phyloP scores from a whole-genome alignment of 805 yeast genomes.

The Candida manassasensis region DNA sequence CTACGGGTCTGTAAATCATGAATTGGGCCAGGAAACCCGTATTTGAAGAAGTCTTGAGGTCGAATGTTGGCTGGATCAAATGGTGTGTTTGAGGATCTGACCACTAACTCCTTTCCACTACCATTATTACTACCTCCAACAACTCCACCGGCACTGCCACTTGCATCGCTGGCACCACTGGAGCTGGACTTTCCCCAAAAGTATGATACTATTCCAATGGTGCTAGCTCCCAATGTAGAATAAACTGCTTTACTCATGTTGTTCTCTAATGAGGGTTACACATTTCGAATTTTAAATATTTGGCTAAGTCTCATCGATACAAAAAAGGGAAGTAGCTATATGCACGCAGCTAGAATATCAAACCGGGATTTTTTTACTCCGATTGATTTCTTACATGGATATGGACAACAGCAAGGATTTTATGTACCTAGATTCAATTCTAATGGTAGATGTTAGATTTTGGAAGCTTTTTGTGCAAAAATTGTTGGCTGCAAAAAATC shows the following conservation, averaged over 20 bases:
- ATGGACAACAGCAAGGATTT: too few species aligned
- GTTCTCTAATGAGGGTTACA: too few species aligned
- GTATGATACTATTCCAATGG: conserved; percentile 35
- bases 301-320: too few species aligned
- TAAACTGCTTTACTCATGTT: conserved; percentile 29
- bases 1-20: conserved; percentile 72
- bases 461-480: too few species aligned
- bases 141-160: conserved; percentile 10
- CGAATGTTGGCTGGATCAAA: conserved; percentile 41
- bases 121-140: conserved; percentile 9
- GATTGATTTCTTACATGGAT: too few species aligned
- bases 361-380: too few species aligned
- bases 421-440: too few species aligned
- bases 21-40: conserved; percentile 94
- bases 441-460: too few species aligned
- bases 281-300: too few species aligned
- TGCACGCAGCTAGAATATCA: too few species aligned
- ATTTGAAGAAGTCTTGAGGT: conserved; percentile 81
- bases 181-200: conserved; percentile 32
- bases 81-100: conserved; percentile 8
- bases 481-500: too few species aligned
- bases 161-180: conserved; percentile 5
- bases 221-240: conserved; percentile 31
- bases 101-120: conserved; percentile 5
- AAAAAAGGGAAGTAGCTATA: too few species aligned